phyloP scores from a whole-genome alignment of 805 yeast genomes.

The Grigorovia humatica region DNA sequence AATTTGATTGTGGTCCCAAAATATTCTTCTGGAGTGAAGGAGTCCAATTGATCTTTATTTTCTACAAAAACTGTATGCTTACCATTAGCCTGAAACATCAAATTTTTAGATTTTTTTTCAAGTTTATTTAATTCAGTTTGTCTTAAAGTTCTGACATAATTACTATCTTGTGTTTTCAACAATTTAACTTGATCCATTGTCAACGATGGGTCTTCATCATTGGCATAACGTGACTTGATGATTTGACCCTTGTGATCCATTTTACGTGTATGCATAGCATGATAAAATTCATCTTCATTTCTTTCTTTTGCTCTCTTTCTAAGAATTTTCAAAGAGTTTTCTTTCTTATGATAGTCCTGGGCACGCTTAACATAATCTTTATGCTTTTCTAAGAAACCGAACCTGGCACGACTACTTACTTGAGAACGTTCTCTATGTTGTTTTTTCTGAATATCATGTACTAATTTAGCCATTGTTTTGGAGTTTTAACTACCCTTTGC shows the following conservation, averaged over 20 bases:
- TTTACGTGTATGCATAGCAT: slow-evolving; percentile 69
- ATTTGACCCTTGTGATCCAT: slow-evolving; percentile 65
- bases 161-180: slow-evolving; percentile 82
- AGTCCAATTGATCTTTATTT: slow-evolving; percentile 39
- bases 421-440: slow-evolving; percentile 95
- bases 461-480: slow-evolving; percentile 55
- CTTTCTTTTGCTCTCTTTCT: slow-evolving; percentile 60
- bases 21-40: slow-evolving; percentile 51
- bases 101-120: slow-evolving; percentile 36
- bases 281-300: slow-evolving; percentile 94
- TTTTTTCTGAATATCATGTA: slow-evolving; percentile 88
- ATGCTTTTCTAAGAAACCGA: slow-evolving; percentile 89
- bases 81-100: slow-evolving; percentile 50
- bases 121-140: slow-evolving; percentile 58
- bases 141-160: slow-evolving; percentile 70
- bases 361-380: slow-evolving; percentile 73
- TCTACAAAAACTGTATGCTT: slow-evolving; percentile 84
- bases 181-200: slow-evolving; percentile 69
- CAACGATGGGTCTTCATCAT: slow-evolving; percentile 40
- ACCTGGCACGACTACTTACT: slow-evolving; percentile 57
- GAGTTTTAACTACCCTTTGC: not conserved
- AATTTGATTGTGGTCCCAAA: slow-evolving; percentile 64
- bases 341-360: slow-evolving; percentile 48
- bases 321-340: slow-evolving; percentile 54
- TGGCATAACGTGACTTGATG: slow-evolving; percentile 44